phyloP scores from a whole-genome alignment of 352 stramenopile species.

The Phytophthora pisi region DNA sequence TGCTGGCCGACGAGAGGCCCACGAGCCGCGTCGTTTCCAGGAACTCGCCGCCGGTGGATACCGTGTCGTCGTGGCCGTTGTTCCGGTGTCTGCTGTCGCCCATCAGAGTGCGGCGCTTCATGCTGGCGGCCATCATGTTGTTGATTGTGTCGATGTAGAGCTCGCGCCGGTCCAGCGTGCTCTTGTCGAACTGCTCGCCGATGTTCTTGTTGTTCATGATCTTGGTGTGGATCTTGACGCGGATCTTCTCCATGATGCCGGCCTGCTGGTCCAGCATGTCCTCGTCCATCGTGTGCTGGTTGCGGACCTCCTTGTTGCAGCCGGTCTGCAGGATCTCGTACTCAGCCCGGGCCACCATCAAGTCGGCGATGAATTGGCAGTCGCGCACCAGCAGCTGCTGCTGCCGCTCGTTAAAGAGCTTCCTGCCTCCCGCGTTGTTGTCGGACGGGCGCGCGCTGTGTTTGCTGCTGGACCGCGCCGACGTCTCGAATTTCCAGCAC shows the following conservation, averaged over 20 bases:
- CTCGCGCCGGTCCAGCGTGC: conserved; percentile 73
- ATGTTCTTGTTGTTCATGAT: conserved; percentile 93
- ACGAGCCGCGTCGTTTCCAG: conserved; percentile 59
- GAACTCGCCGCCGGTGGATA: conserved; percentile 38
- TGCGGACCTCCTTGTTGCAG: conserved; percentile 68
- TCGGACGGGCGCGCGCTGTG: conserved; percentile 37
- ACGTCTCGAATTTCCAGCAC: conserved; percentile 90
- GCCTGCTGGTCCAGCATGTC: conserved; percentile 73
- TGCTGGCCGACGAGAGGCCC: conserved; percentile 18
- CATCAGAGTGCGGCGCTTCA: conserved; percentile 72
- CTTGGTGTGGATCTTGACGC: conserved; percentile 80
- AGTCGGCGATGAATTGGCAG: conserved; percentile 81
- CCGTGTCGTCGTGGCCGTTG: conserved; percentile 29
- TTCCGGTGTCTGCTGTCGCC: conserved; percentile 24
- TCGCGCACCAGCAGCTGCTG: conserved; percentile 80
- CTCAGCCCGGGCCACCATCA: conserved; percentile 77
- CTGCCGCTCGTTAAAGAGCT: conserved; percentile 84
- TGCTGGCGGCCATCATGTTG: conserved; percentile 77
- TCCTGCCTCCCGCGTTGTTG: conserved; percentile 53
- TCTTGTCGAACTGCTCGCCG: conserved; percentile 88
- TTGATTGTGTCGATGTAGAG: conserved; percentile 81
- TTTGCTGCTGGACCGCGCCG: conserved; percentile 63
- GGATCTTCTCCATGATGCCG: conserved; percentile 74
- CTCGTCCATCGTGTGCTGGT: conserved; percentile 52
- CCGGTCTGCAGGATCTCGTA: conserved; percentile 74